Conservation (phyloP, 306 rosid genomes). For the peach (Prunus persica) region Prunus_persica_NCBIv2 NC_034011.1:23772501-23773000, state of each 20-base stretch:
- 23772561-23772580: neutral
- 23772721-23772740: neutral
- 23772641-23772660: neutral
- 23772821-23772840: conserved; percentile 90
- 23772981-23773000: neutral
- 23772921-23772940: conserved; percentile 14
- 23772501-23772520: conserved; percentile 82
- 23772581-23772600: neutral
- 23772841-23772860: conserved; percentile 88
- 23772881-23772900: conserved; percentile 88
- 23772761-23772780: conserved; percentile 24
- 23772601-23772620: neutral
- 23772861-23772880: conserved; percentile 88
- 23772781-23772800: conserved; percentile 83
- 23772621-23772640: neutral
- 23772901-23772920: conserved; percentile 85
- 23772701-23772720: neutral
- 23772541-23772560: neutral
- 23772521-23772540: neutral
- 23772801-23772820: conserved; percentile 98
- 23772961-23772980: neutral
- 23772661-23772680: neutral
- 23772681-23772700: neutral
- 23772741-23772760: neutral
- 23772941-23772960: conserved; percentile 10